phyloP scores from a whole-genome alignment of 805 yeast species.

The Lachancea sp. region DNA sequence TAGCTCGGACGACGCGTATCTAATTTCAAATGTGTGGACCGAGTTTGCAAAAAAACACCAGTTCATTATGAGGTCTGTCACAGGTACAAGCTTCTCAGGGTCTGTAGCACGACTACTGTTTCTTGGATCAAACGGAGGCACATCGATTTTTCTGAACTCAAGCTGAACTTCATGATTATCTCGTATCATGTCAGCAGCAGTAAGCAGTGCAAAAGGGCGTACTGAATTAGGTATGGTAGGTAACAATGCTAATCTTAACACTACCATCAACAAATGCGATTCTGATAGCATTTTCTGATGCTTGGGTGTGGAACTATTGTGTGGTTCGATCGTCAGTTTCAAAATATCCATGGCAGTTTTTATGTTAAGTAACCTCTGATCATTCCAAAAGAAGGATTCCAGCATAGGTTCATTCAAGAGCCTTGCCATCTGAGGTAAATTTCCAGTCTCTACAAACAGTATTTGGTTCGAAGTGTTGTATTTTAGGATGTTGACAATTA shows the following conservation, averaged over 20 bases:
- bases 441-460: constrained; percentile 77
- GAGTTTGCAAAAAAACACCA: constrained; percentile 81
- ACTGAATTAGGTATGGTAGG: constrained; percentile 56
- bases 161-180: constrained; percentile 62
- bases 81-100: constrained; percentile 48
- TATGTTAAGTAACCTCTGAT: constrained; percentile 64
- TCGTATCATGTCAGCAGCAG: constrained; percentile 71
- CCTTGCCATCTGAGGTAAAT: constrained; percentile 57
- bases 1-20: constrained; percentile 64
- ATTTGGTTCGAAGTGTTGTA: constrained; percentile 89
- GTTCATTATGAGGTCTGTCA: constrained; percentile 62
- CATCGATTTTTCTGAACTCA: constrained; percentile 75
- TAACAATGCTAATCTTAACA: constrained; percentile 65
- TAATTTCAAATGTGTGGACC: constrained; percentile 73
- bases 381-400: constrained; percentile 60
- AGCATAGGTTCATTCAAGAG: constrained; percentile 58
- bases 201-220: constrained; percentile 60
- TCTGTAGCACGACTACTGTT: constrained; percentile 28
- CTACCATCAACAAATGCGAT: constrained; percentile 58
- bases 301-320: constrained; percentile 51
- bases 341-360: constrained; percentile 65
- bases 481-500: constrained; percentile 63
- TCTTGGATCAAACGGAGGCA: constrained; percentile 82
- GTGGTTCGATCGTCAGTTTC: constrained; percentile 64
- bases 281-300: constrained; percentile 59